Evolutionary conservation across 2,329 filamentous ascomycete species (phyloP).

Genomic region (Neofusicoccum laricinum): DNA sequence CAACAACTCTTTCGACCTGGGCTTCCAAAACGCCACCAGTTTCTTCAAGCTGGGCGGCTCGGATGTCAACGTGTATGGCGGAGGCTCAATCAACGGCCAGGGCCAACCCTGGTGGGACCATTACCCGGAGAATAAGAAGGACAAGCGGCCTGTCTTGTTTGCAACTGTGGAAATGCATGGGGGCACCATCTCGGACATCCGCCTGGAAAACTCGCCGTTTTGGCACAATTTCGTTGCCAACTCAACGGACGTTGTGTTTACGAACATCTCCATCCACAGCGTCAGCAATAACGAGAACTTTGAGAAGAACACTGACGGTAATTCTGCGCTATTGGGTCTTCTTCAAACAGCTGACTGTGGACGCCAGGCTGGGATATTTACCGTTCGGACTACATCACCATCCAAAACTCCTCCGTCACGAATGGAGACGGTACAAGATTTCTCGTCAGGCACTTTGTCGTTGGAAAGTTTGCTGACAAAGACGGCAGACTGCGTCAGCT

Average conservation of each 20-base stretch:
- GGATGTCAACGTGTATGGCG: slow-evolving; percentile 67
- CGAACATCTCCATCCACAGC: neutral
- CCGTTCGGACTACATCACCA: slow-evolving; percentile 45
- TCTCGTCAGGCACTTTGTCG: too few relatives aligned
- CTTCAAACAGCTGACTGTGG: neutral
- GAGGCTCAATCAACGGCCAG: slow-evolving; percentile 61
- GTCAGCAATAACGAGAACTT: slow-evolving; percentile 9
- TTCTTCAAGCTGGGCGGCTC: slow-evolving; percentile 66
- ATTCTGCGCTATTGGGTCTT: too few relatives aligned
- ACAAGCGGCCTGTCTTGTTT: neutral
- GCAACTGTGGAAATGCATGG: neutral
- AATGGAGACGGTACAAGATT: slow-evolving; percentile 54
- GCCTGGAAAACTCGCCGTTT: neutral
- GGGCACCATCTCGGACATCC: neutral
- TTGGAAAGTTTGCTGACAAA: neutral
- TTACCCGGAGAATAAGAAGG: slow-evolving; percentile 43
- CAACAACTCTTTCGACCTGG: slow-evolving; percentile 59
- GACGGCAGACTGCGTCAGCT: slow-evolving; percentile 60
- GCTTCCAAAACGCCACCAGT: slow-evolving; percentile 64
- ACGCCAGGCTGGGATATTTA: neutral
- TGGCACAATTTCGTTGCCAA: neutral
- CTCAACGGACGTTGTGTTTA: neutral
- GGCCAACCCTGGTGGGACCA: slow-evolving; percentile 64
- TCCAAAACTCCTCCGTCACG: slow-evolving; percentile 63
- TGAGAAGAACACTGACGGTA: slow-evolving; percentile 6